phyloP scores from a whole-genome alignment of 495 filamentous ascomycete genomes.

The Lepidopterella palustris region DNA sequence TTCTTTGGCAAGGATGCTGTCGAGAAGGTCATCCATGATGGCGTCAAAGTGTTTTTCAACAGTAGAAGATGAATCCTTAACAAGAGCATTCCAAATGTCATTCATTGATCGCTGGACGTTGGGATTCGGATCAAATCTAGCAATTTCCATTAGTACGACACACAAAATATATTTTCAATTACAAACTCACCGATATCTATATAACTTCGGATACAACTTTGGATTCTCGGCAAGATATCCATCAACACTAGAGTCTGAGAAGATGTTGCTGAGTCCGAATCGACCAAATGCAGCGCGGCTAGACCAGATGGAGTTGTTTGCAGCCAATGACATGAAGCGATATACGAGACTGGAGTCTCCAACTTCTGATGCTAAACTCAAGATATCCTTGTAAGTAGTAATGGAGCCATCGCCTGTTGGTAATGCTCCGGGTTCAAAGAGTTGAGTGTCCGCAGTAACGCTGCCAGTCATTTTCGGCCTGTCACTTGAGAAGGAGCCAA shows the following conservation, averaged over 20 bases:
- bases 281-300: constrained; percentile 90
- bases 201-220: constrained; percentile 91
- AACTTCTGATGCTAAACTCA: constrained; percentile 85
- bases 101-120: constrained; percentile 94
- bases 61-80: constrained; percentile 70
- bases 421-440: constrained; percentile 89
- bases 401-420: constrained; percentile 85
- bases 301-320: constrained; percentile 92
- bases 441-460: constrained; percentile 78
- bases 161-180: background rate
- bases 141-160: background rate
- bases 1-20: constrained; percentile 79
- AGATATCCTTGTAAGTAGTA: constrained; percentile 92
- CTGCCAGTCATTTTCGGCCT: constrained; percentile 62
- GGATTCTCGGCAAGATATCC: constrained; percentile 68
- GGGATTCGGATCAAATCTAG: constrained; percentile 76
- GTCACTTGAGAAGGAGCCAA: constrained; percentile 73
- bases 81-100: constrained; percentile 88
- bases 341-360: constrained; percentile 93
- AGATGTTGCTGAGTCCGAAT: constrained; percentile 83
- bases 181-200: constrained; percentile 57
- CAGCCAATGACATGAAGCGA: constrained; percentile 92
- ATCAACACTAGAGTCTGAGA: constrained; percentile 75
- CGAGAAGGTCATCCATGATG: constrained; percentile 79
- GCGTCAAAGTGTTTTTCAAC: constrained; percentile 71